phyloP scores from a whole-genome alignment of 805 yeast species.

The Lachancea thermotolerans region DNA sequence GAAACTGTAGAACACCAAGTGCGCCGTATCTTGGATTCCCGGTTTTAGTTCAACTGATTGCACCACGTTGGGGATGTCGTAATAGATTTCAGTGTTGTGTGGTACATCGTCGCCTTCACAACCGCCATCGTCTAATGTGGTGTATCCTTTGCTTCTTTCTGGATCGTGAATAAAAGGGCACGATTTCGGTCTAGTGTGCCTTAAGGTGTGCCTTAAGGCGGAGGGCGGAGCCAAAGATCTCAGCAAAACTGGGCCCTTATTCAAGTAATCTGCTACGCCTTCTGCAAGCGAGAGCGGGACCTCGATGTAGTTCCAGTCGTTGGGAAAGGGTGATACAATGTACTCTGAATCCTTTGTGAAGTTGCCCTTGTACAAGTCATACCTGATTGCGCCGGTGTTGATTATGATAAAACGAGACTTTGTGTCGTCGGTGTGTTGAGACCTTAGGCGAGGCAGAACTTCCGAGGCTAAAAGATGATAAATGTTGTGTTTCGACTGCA shows the following conservation, averaged over 20 bases:
- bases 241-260: constrained; percentile 44
- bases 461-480: constrained; percentile 51
- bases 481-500: constrained; percentile 50
- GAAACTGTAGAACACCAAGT: constrained; percentile 75
- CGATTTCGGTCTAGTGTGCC: background rate
- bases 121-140: constrained; percentile 81
- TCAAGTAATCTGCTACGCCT: constrained; percentile 48
- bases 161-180: constrained; percentile 25
- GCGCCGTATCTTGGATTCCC: constrained; percentile 37
- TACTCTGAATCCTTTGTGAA: constrained; percentile 75
- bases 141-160: constrained; percentile 57
- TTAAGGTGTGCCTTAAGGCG: background rate
- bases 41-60: constrained; percentile 33
- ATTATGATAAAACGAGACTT: constrained; percentile 50
- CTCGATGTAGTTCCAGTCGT: constrained; percentile 64
- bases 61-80: constrained; percentile 73
- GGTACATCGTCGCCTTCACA: constrained; percentile 79
- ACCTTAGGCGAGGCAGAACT: constrained; percentile 41
- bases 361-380: constrained; percentile 78
- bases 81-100: constrained; percentile 52
- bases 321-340: constrained; percentile 79
- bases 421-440: constrained; percentile 22
- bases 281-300: constrained; percentile 55
- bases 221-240: constrained; percentile 5
- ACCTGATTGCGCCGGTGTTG: constrained; percentile 85